phyloP scores from a whole-genome alignment of 2,329 filamentous ascomycete species.

The Aspergillus novoparasiticus region DNA sequence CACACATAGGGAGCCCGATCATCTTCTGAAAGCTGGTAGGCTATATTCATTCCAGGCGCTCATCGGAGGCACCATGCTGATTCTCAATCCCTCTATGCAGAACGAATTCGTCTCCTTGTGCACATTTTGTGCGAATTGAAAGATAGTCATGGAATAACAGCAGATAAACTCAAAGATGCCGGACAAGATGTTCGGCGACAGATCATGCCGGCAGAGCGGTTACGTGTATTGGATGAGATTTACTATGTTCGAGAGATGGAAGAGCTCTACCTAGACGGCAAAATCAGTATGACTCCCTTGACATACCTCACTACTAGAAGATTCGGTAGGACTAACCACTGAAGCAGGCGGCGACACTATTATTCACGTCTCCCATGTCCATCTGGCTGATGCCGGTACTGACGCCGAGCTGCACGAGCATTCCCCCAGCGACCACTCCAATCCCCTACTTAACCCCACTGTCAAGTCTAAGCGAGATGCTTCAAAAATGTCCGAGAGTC shows the following conservation, averaged over 20 bases:
- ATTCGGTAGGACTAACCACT: slow-evolving; percentile 5
- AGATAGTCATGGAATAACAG: slow-evolving; percentile 39
- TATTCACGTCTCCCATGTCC: slow-evolving; percentile 33
- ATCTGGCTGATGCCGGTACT: slow-evolving; percentile 25
- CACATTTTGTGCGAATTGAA: slow-evolving; percentile 44
- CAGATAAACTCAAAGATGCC: slow-evolving; percentile 42
- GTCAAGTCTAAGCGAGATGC: slow-evolving; percentile 10
- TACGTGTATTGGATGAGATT: slow-evolving; percentile 44
- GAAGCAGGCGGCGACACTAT: slow-evolving; percentile 30
- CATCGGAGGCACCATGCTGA: not conserved
- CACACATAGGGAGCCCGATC: slow-evolving; percentile 49
- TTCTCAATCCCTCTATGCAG: slow-evolving; percentile 20
- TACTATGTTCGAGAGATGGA: slow-evolving; percentile 43
- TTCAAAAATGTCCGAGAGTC: slow-evolving; percentile 2
- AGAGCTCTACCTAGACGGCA: slow-evolving; percentile 40
- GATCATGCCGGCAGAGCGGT: slow-evolving; percentile 37
- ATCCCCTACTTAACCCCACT: slow-evolving; percentile 8
- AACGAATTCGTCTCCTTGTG: slow-evolving; percentile 42
- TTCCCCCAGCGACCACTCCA: not conserved
- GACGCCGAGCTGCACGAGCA: slow-evolving; percentile 20
- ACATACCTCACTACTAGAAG: not conserved
- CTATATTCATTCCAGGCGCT: not conserved
- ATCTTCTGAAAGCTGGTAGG: slow-evolving; percentile 46
- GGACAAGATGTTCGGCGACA: slow-evolving; percentile 43
- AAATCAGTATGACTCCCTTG: slow-evolving; percentile 34